These are phyloP conservation scores for Mimosa bimucronata DNA, from an alignment of 306 rosid genomes.

Conservation along the genomic window DNA sequence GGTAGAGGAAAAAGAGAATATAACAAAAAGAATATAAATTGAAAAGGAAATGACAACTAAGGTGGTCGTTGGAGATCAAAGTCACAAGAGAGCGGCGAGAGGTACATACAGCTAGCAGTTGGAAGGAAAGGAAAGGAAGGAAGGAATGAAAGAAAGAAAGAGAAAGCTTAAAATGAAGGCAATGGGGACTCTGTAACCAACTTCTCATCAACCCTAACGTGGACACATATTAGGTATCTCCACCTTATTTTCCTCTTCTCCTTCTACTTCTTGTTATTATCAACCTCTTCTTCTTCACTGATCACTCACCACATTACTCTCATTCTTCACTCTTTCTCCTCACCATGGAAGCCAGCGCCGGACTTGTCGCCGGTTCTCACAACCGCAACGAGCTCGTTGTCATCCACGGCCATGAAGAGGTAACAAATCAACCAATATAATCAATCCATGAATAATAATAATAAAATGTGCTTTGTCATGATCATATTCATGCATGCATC, in stretches of 20 bases:
- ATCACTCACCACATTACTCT: not conserved
- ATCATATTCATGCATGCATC: too few species aligned
- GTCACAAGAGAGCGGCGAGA: not conserved
- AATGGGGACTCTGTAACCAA: constrained; percentile 85
- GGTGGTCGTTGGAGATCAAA: constrained; percentile 37
- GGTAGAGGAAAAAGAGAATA: not conserved
- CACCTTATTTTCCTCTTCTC: constrained; percentile 29
- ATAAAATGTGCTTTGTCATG: not conserved
- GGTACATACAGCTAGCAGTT: constrained; percentile 42
- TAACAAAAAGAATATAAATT: not conserved
- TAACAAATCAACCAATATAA: not conserved
- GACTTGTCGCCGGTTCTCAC: constrained; percentile 86
- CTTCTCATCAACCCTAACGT: constrained; percentile 52
- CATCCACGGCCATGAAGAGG: constrained; percentile 85
- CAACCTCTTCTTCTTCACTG: constrained; percentile 12
- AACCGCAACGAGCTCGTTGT: constrained; percentile 85
- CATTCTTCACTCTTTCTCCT: constrained; percentile 43
- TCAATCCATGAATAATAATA: not conserved
- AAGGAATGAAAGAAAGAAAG: too few species aligned
- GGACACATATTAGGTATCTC: constrained; percentile 53
- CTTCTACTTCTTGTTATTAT: constrained; percentile 19
- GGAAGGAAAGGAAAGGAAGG: constrained; percentile 35
- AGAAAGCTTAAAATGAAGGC: constrained; percentile 92
- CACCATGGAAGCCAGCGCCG: constrained; percentile 64
- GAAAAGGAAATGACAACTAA: constrained; percentile 4